A percentile compares a stretch with the other conserved stretches of the same genome.
phyloP scores from a whole-genome alignment of 345 rosid species.

The Ceriops tagal region DNA sequence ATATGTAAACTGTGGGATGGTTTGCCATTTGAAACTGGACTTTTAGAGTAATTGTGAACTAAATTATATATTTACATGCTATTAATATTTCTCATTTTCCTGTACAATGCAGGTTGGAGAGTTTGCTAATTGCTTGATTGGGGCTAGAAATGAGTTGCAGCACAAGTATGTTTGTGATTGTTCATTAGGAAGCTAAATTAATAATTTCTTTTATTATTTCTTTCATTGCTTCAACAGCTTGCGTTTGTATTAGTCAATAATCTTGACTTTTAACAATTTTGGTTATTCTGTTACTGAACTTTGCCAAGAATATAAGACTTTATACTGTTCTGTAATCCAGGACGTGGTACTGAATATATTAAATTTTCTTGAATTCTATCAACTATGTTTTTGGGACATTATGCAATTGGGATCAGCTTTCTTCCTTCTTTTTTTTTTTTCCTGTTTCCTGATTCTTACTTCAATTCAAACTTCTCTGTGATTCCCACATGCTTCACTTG shows the following conservation, averaged over 20 bases:
- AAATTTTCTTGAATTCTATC: no score
- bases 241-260: no score
- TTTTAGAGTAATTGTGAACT: neutral
- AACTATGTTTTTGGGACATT: no score
- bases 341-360: no score
- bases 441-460: no score
- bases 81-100: neutral
- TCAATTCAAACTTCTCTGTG: neutral
- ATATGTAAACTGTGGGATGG: neutral
- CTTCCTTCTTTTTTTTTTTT: no score
- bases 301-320: no score
- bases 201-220: neutral
- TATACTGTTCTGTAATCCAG: no score
- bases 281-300: no score
- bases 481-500: neutral
- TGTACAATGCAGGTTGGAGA: conserved; percentile 63
- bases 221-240: no score
- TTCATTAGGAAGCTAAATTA: conserved; percentile 2
- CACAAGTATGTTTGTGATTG: conserved; percentile 57
- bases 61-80: neutral
- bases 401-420: no score
- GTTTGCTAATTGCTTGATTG: conserved; percentile 79
- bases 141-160: conserved; percentile 70
- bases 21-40: neutral
- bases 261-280: no score